These are phyloP conservation scores for Ophiostoma ulmi DNA, from an alignment of 2,329 filamentous ascomycete genomes.

Conservation along the genomic window DNA sequence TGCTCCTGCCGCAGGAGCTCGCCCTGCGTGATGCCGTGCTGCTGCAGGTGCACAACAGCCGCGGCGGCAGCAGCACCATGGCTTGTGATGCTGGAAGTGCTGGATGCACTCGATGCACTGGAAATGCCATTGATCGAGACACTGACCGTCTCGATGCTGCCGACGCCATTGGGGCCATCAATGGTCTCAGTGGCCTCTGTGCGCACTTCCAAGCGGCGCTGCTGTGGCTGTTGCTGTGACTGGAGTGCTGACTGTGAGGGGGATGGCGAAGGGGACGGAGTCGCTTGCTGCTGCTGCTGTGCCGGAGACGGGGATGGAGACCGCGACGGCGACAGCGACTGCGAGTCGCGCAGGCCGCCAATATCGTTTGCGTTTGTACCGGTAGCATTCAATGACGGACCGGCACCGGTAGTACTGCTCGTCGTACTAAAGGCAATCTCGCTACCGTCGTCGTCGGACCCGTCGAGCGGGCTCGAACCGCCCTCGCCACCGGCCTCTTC, in stretches of 20 bases:
- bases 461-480: conserved; percentile 26
- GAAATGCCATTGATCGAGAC: conserved; percentile 60
- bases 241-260: conserved; percentile 17
- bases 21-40: conserved; percentile 68
- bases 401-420: conserved; percentile 25
- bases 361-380: neutral
- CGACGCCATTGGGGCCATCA: conserved; percentile 72
- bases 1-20: conserved; percentile 84
- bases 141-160: conserved; percentile 74
- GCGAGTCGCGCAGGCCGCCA: neutral
- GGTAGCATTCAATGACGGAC: too few relatives aligned
- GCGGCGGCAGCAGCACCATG: neutral
- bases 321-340: neutral
- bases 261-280: too few relatives aligned
- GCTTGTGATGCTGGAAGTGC: neutral
- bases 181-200: conserved; percentile 76
- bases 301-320: conserved; percentile 16
- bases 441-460: conserved; percentile 20
- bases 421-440: conserved; percentile 23
- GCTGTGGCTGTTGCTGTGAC: conserved; percentile 29
- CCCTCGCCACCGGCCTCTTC: conserved; percentile 13
- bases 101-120: neutral
- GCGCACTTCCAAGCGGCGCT: conserved; percentile 49
- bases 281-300: neutral
- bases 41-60: conserved; percentile 26